Evolutionary conservation across 495 filamentous ascomycete genomes (phyloP).

Genomic region (Hypoxylon perforatum): DNA sequence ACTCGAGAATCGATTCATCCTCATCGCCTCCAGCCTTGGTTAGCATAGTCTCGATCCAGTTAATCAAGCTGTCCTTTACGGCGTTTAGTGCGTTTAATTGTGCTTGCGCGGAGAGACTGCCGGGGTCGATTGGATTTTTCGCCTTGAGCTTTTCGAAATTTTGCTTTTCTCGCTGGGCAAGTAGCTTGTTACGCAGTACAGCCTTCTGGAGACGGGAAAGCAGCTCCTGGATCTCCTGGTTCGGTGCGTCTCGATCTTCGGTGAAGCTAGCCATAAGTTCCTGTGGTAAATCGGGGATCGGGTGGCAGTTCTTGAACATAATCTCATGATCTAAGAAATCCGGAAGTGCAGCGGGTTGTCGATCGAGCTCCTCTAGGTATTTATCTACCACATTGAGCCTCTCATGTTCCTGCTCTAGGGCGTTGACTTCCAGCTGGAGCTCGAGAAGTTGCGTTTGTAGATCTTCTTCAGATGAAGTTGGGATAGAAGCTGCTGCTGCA

Average conservation of each 20-base stretch:
- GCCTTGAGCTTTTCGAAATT: conserved; percentile 68
- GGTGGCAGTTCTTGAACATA: conserved; percentile 54
- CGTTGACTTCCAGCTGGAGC: conserved; percentile 60
- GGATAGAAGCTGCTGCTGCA: conserved; percentile 18
- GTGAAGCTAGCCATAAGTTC: conserved; percentile 58
- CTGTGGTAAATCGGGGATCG: conserved; percentile 60
- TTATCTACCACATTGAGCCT: conserved; percentile 61
- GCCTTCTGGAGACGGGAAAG: conserved; percentile 72
- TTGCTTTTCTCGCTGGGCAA: conserved; percentile 70
- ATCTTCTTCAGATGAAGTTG: conserved; percentile 28
- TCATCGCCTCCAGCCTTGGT: conserved; percentile 60
- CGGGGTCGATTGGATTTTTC: conserved; percentile 44
- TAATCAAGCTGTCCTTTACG: conserved; percentile 73
- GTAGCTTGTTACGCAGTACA: conserved; percentile 69
- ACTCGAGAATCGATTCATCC: conserved; percentile 54
- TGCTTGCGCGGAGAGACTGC: conserved; percentile 46
- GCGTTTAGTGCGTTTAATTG: conserved; percentile 60
- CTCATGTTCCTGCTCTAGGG: conserved; percentile 65
- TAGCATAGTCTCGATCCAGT: conserved; percentile 78
- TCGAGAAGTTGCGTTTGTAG: conserved; percentile 51
- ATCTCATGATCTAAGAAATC: conserved; percentile 59
- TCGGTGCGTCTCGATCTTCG: conserved; percentile 45
- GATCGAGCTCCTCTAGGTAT: conserved; percentile 57
- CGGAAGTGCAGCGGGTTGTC: conserved; percentile 64
- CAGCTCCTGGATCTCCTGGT: conserved; percentile 58